Evolutionary conservation across 2,329 filamentous ascomycete species (phyloP).

Genomic region (Pyricularia pennisetigena): DNA sequence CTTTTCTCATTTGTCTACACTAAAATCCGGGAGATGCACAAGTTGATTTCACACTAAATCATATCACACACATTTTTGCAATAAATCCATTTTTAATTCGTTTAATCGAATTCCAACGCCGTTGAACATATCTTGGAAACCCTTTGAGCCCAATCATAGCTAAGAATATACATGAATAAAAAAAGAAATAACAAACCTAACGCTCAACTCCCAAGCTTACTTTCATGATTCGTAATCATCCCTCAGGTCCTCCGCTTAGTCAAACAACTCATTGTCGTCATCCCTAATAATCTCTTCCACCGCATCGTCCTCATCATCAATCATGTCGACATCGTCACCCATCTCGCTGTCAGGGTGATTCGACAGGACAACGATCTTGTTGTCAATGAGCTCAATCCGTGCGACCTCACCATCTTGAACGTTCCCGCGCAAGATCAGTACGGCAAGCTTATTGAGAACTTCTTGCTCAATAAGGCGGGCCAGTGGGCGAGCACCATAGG

Average conservation of each 20-base stretch:
- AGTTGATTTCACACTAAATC: neutral
- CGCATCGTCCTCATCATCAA: slow-evolving; percentile 57
- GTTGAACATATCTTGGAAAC: neutral
- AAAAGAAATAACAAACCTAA: neutral
- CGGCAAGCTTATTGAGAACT: slow-evolving; percentile 85
- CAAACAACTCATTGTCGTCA: slow-evolving; percentile 38
- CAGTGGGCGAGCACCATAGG: slow-evolving; percentile 85
- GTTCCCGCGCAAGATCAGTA: slow-evolving; percentile 77
- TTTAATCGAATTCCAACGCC: neutral
- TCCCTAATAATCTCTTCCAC: slow-evolving; percentile 56
- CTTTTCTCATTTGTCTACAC: neutral
- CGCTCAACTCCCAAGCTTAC: neutral
- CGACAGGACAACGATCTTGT: slow-evolving; percentile 69
- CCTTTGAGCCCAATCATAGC: neutral
- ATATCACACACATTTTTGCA: too few species aligned
- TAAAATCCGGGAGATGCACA: neutral
- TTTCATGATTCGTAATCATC: neutral
- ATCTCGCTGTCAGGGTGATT: slow-evolving; percentile 63
- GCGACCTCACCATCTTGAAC: slow-evolving; percentile 82
- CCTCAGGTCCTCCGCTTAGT: slow-evolving; percentile 6
- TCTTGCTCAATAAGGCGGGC: slow-evolving; percentile 92
- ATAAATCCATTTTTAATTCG: neutral
- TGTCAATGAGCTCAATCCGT: slow-evolving; percentile 66
- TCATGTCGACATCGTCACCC: slow-evolving; percentile 61
- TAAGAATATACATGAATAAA: neutral